phyloP scores from a whole-genome alignment of 441 rosid genomes.

The Biscutella auriculata region DNA sequence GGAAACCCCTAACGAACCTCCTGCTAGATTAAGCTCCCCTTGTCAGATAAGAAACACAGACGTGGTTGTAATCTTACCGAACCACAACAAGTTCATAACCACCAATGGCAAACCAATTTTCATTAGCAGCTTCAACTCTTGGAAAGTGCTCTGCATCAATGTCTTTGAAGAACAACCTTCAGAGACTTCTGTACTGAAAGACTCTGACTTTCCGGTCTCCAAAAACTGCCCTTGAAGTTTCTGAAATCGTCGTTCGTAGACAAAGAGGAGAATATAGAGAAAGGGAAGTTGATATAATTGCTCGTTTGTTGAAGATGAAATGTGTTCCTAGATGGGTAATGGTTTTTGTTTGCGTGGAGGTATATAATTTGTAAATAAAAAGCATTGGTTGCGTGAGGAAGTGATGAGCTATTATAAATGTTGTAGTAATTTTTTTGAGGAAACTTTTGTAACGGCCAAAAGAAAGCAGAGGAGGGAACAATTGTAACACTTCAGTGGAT shows the following conservation, averaged over 20 bases:
- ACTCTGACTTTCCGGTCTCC: too few relatives aligned
- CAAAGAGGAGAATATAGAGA: too few relatives aligned
- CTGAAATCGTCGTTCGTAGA: slow-evolving; percentile 5
- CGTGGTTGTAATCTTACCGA: slow-evolving; percentile 57
- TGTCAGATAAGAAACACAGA: slow-evolving; percentile 65
- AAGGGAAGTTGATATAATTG: too few relatives aligned
- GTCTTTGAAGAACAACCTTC: slow-evolving; percentile 23
- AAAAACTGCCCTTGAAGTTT: too few relatives aligned
- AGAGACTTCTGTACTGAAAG: slow-evolving; percentile 13
- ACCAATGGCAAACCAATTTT: slow-evolving; percentile 46
- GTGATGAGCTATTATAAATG: neutral
- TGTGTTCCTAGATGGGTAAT: too few relatives aligned
- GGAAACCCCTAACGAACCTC: slow-evolving; percentile 70
- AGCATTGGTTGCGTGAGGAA: slow-evolving; percentile 16
- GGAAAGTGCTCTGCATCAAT: slow-evolving; percentile 18
- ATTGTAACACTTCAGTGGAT: too few relatives aligned
- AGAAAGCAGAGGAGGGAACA: neutral
- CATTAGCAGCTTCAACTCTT: slow-evolving; percentile 48
- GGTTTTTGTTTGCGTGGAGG: too few relatives aligned
- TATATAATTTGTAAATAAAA: too few relatives aligned
- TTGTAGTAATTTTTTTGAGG: neutral
- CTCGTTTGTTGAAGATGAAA: too few relatives aligned
- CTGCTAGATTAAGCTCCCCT: slow-evolving; percentile 65
- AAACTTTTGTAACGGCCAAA: slow-evolving; percentile 12
- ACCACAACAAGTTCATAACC: slow-evolving; percentile 75